These are phyloP conservation scores for Cyberlindnera meyerae DNA, from an alignment of 805 yeast species.

Conservation along the genomic window DNA sequence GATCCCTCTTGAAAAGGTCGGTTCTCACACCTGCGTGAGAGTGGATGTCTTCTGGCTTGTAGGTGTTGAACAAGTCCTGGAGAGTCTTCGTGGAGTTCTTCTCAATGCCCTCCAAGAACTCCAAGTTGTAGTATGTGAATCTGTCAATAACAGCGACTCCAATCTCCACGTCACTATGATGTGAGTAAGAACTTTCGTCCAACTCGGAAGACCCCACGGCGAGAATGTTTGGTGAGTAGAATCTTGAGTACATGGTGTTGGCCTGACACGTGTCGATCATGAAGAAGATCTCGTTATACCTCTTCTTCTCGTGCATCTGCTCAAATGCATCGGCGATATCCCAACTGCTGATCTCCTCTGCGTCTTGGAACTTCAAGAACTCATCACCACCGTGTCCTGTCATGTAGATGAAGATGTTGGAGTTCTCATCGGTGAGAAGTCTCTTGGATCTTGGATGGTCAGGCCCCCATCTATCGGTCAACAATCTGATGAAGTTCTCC, in stretches of 20 bases:
- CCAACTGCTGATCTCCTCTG: constrained; percentile 92
- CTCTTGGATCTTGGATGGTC: constrained; percentile 92
- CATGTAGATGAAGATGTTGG: constrained; percentile 89
- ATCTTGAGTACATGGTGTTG: constrained; percentile 90
- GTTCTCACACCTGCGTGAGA: constrained; percentile 91
- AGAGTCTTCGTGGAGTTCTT: constrained; percentile 71
- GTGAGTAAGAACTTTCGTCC: constrained; percentile 90
- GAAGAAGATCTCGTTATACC: constrained; percentile 92
- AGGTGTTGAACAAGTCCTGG: constrained; percentile 79
- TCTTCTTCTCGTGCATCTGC: constrained; percentile 92
- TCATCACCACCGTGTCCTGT: constrained; percentile 99
- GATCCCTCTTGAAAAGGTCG: constrained; percentile 65
- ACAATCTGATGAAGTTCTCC: constrained; percentile 85
- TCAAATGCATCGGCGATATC: constrained; percentile 97
- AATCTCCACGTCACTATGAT: constrained; percentile 89
- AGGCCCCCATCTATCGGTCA: constrained; percentile 94
- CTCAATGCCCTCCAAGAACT: constrained; percentile 77
- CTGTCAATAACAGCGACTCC: constrained; percentile 98
- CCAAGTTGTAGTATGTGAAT: constrained; percentile 88
- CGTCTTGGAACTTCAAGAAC: constrained; percentile 95
- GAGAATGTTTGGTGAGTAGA: constrained; percentile 86
- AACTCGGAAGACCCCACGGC: constrained; percentile 88
- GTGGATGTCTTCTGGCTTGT: constrained; percentile 80
- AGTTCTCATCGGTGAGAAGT: constrained; percentile 85
- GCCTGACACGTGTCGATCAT: constrained; percentile 99